Evolutionary conservation across 345 rosid species (phyloP), one percentile per base, ranked within the genome.

Genomic region (Dipteronia dyeriana): DNA sequence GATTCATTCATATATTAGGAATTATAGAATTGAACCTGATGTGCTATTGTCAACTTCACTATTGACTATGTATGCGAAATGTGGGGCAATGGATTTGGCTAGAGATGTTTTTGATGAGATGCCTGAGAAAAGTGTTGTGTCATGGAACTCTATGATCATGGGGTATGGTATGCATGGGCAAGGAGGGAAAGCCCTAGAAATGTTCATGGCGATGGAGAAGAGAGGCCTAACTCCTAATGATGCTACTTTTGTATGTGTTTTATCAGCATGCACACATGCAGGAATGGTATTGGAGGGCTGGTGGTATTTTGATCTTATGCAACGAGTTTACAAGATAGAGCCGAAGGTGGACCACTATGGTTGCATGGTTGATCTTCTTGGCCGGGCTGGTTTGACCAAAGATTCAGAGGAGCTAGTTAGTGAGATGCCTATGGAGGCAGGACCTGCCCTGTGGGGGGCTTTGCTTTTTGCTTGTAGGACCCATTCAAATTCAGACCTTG

Each of bases 281-380:
- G 90, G 89, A 72, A 82, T 89, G 87, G 76, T 89, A 80, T 75
- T 87, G 38, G 93, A 90, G 88, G 94, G 92, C 62, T 88, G 94
- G 93, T 87, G 91, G 87, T 82, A 70, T 70, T 89, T 90, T 75
- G 83, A 85, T 79, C 81, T 81, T 25, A 86, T 89, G 92, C 81
- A 79, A 71, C 84, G 75, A 73, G 86, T 88, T 79, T 88, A 90
- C 75, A 76, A 70, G 57, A 78, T 87, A 23, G 79, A 89, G 68
- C 92, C 91, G 9, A 87, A 82, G 79, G 47, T 77, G 20, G 90
- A 86, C 68, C 97, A 88, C 65, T 85, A 85, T 84, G 94, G 94
- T 74, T 90, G 91, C 75, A 78, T 89, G 84, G 85, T 84, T 9
- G 82, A 86, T 85, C 88, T 89, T 66, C 85, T 92, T 80, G 79